These are phyloP conservation scores for Cordyceps tenuipes DNA, from an alignment of 2,329 filamentous ascomycete species.

Conservation along the genomic window DNA sequence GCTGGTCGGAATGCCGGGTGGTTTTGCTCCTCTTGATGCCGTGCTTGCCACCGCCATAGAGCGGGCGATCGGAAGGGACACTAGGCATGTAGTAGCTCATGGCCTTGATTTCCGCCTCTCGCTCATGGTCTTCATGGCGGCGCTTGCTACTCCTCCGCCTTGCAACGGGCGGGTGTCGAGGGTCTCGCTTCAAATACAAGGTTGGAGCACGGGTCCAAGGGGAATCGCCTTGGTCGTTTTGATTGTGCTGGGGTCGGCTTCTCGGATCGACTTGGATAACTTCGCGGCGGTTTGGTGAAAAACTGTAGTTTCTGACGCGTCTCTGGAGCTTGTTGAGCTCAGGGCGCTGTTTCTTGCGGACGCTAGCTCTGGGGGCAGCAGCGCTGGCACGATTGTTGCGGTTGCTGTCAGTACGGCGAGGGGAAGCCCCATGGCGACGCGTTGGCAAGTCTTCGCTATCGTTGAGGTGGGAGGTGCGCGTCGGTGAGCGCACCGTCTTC, in stretches of 20 bases:
- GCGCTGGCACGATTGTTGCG: slow-evolving; percentile 28
- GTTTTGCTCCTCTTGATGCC: slow-evolving; percentile 59
- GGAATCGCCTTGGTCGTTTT: slow-evolving; percentile 13
- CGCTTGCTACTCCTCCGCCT: slow-evolving; percentile 70
- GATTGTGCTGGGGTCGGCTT: slow-evolving; percentile 12
- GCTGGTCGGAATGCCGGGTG: slow-evolving; percentile 39
- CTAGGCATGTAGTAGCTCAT: slow-evolving; percentile 65
- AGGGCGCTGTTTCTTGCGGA: slow-evolving; percentile 35
- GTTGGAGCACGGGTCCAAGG: slow-evolving; percentile 35
- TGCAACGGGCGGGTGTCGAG: slow-evolving; percentile 40
- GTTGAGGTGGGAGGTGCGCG: slow-evolving; percentile 44
- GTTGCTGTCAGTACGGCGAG: background rate
- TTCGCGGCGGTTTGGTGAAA: slow-evolving; percentile 52
- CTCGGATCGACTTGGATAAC: slow-evolving; percentile 35
- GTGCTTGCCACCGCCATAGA: slow-evolving; percentile 43
- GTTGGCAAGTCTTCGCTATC: slow-evolving; percentile 31
- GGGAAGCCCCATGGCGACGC: background rate
- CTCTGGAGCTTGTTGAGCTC: slow-evolving; percentile 41
- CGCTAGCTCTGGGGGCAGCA: slow-evolving; percentile 17
- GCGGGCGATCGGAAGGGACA: slow-evolving; percentile 42
- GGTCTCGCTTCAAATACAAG: slow-evolving; percentile 52
- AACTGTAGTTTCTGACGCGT: slow-evolving; percentile 48
- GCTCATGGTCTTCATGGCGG: slow-evolving; percentile 63
- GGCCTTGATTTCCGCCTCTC: slow-evolving; percentile 81
- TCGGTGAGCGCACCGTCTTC: slow-evolving; percentile 58